These are phyloP conservation scores for Quercus ilex DNA, from an alignment of 306 rosid genomes.

Conservation along the genomic window DNA sequence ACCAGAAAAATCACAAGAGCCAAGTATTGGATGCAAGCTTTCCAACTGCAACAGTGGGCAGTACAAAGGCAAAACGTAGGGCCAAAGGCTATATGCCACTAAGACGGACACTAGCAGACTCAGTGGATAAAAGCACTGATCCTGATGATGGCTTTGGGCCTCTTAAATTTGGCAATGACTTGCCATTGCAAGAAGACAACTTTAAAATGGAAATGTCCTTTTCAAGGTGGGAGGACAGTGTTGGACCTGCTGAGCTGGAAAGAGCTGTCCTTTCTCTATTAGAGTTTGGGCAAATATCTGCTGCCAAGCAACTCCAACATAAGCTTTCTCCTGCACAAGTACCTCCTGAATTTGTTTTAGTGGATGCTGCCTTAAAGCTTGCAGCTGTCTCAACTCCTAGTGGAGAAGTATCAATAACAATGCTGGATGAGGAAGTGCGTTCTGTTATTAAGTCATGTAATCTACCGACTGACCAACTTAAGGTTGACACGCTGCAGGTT, in stretches of 20 bases:
- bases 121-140: constrained; percentile 54
- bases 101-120: constrained; percentile 59
- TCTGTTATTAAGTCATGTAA: constrained; percentile 50
- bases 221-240: constrained; percentile 94
- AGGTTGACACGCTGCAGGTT: constrained; percentile 74
- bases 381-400: constrained; percentile 70
- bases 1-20: constrained; percentile 54
- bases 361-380: constrained; percentile 83
- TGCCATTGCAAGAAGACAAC: constrained; percentile 65
- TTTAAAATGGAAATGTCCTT: constrained; percentile 69
- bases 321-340: constrained; percentile 82
- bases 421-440: constrained; percentile 75
- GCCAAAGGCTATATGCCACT: constrained; percentile 64
- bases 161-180: constrained; percentile 46
- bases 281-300: constrained; percentile 93
- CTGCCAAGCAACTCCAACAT: constrained; percentile 87
- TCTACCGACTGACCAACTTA: constrained; percentile 41
- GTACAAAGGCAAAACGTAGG: constrained; percentile 77
- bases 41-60: constrained; percentile 57
- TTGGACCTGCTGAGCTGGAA: constrained; percentile 86
- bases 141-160: constrained; percentile 64
- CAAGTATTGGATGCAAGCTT: constrained; percentile 51
- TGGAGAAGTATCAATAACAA: constrained; percentile 41
- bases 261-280: constrained; percentile 91
- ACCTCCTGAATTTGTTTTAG: constrained; percentile 77